Evolutionary conservation across 805 yeast genomes (phyloP).

Genomic region (Brettanomyces naardenensis): DNA sequence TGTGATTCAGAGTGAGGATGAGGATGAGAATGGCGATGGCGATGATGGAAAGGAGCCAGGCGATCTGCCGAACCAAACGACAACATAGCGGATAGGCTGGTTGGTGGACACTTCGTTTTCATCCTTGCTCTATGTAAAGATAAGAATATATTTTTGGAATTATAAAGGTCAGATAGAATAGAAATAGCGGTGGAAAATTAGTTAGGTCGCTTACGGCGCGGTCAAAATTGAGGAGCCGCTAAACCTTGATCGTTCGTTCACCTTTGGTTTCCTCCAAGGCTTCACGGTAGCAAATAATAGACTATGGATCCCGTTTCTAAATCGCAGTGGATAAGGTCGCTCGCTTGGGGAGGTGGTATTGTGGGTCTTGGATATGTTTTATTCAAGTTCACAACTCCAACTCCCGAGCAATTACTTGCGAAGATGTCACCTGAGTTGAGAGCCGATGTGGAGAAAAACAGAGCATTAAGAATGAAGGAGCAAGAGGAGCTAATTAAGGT

Average conservation of each 20-base stretch:
- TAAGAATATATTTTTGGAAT: not conserved
- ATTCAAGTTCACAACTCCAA: constrained; percentile 71
- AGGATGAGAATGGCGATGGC: no score
- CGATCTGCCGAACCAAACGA: no score
- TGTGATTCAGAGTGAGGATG: constrained; percentile 44
- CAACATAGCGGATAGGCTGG: no score
- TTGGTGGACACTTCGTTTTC: no score
- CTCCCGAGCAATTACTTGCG: constrained; percentile 72
- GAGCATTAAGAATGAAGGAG: constrained; percentile 54
- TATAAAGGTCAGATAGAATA: not conserved
- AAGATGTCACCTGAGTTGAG: constrained; percentile 77
- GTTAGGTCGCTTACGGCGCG: not conserved
- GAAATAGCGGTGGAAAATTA: not conserved
- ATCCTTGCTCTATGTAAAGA: no score
- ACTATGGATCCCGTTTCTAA: constrained; percentile 1
- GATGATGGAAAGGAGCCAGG: no score
- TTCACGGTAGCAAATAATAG: not conserved
- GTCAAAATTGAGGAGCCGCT: no score
- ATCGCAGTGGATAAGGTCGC: constrained; percentile 10
- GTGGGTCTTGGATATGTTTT: constrained; percentile 66
- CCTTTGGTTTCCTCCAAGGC: no score
- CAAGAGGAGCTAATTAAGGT: constrained; percentile 64
- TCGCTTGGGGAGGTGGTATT: constrained; percentile 51
- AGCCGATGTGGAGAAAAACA: constrained; percentile 62
- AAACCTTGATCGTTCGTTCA: no score